Evolutionary conservation across 2,329 filamentous ascomycete genomes (phyloP), one percentile per base, ranked within the genome.

Genomic region (Arthrobotrys iridis): DNA sequence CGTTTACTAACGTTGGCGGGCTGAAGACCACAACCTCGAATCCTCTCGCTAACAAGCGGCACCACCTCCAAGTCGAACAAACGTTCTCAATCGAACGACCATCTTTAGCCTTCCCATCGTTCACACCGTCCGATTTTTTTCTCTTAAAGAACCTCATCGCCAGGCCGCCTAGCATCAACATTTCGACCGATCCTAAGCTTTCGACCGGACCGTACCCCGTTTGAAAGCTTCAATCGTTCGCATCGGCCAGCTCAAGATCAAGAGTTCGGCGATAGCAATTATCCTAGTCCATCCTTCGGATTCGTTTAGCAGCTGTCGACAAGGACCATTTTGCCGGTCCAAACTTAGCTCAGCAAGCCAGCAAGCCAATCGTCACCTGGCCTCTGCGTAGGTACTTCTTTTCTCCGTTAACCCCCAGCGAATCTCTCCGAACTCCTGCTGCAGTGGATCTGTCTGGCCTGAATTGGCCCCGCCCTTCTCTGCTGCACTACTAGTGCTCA

Each of bases 361-460:
- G 62, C 63, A 62, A 74, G 62, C 52, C 62, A 74, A 74, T 74
- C 62, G 70, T 74, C 70, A 74, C 70, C 70, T 74, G 70, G 60
- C 62, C 70, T 66, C 33, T 63, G 33, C 57, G 11, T 20, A 22
- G 30, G 30, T 41, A 18, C 28, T 26, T 26, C 48, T 11, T 37
- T 46, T 35, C 20, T 50, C 46, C 35, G 45, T 50, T 41, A 40
- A n/a, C n/a, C 70, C 62, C 60, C 60, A 74, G 62, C 60, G 62
- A 74, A 59, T 67, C 30, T 37, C 70, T 74, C 62, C 70, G 43
- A 62, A 43, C 63, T 50, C 45, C 46, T 37, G 30, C 46, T 73
- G 30, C 50, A 22, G 30, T 55, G 30, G 55, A 43, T 22, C 55
- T 43, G 37, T 35, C 30, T n/a, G 26, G 40, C 26, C 41, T 28